Base-by-base conservation (phyloP, 345 rosid genomes). In the Eucalyptus erythrocorys region DNA sequence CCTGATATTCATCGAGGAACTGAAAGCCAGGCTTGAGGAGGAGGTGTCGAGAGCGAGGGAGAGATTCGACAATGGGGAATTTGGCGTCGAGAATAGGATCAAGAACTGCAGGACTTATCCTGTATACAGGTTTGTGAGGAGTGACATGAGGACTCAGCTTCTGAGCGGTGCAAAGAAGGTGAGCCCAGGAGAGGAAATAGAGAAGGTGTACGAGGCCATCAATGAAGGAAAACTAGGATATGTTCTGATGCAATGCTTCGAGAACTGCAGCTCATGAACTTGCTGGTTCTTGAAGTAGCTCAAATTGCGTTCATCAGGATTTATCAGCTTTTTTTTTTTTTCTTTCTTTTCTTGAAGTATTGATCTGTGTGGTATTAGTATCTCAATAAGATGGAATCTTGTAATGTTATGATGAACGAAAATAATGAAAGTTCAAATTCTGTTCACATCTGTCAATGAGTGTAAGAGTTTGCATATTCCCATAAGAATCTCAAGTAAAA, bases 131-230 rank as follows among this genome's bases (percentile, higher is more conserved):
- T 93, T 93, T 76, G 92, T 93, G 89, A 91, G 95, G 89, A 66
- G 11, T 53, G 92, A 93, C 85, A 89, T 89, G 27, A 92, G 92
- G 64, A 92, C 94, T 13, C 90, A 91, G 89, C 91, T 92, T 57
- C 93, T 93, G 34, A 91, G 89, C 66, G 95, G 94, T 47, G 93
- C 89, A 37, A 93, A 92, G 91, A 91, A 91, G 82, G 90, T 90
- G 87, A 92, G 95, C 84, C 95, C 94, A n/a, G 95, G 94, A 43
- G 95, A 93, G 88, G 93, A 92, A 57, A 91, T 92, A 68, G 94
- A 92, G 92, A 93, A 92, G 88, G 93, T 93, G 59, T 88, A 88
- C 47, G 91, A 91, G 53, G 94, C 92, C 76, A 91, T 93, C 47
- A 71, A 92, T 42, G 91, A 91, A 86, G 94, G 92, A 21, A 93